Conservation (phyloP, 2,329 filamentous ascomycete species). For the Dryadomyces quercivorus region DNA sequence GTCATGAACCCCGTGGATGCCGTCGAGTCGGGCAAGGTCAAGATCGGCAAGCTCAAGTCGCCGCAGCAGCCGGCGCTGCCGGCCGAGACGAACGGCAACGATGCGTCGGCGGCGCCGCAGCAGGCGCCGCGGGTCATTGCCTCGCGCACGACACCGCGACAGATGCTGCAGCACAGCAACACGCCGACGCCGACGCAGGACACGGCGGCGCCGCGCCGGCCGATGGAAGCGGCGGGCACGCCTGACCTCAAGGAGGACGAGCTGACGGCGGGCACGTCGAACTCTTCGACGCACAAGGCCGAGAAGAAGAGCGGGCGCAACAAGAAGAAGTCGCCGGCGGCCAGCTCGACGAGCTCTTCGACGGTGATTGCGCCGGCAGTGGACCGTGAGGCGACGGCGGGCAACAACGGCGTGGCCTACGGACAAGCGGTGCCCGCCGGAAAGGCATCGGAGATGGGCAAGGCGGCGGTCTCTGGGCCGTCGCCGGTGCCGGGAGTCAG, state of each 20-base stretch:
- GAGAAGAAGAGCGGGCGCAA: slow-evolving; percentile 40
- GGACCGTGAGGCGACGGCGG: slow-evolving; percentile 21
- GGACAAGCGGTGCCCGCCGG: neutral
- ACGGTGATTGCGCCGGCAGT: neutral
- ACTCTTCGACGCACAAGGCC: slow-evolving; percentile 13
- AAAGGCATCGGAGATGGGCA: neutral
- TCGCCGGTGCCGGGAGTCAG: neutral
- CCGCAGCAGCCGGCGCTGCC: slow-evolving; percentile 31
- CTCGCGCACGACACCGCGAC: slow-evolving; percentile 21
- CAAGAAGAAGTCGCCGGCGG: slow-evolving; percentile 55
- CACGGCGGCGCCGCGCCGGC: slow-evolving; percentile 19
- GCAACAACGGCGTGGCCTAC: neutral
- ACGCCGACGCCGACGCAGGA: slow-evolving; percentile 14
- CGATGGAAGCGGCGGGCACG: slow-evolving; percentile 19
- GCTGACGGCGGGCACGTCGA: neutral
- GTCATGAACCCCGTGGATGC: slow-evolving; percentile 70
- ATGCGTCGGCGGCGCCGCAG: slow-evolving; percentile 5
- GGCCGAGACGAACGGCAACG: slow-evolving; percentile 19
- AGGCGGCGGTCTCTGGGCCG: neutral
- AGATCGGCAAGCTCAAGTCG: slow-evolving; percentile 56
- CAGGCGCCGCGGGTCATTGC: slow-evolving; percentile 20
- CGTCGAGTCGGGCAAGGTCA: slow-evolving; percentile 59
- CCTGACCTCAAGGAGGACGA: slow-evolving; percentile 30
- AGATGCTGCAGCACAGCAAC: slow-evolving; percentile 17
- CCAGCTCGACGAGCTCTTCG: slow-evolving; percentile 13